Base-by-base conservation (phyloP, 176 grass and related monocot genomes). In the Bromus sterilis region DNA sequence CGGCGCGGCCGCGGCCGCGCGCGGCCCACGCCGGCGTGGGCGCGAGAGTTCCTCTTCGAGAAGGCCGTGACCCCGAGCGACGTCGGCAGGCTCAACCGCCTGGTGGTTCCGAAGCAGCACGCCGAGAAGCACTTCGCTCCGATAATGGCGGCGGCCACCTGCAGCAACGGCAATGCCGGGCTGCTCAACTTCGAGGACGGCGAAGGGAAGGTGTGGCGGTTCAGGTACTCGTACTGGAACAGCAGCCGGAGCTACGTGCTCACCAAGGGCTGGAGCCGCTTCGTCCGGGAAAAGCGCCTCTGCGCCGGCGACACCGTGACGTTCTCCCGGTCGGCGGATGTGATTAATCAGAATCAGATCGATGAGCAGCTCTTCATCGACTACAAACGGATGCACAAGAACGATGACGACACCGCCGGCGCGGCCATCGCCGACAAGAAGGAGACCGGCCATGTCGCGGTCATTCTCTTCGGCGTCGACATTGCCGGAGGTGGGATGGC, bases 201-300 rank as follows among this genome's bases (percentile, higher is more conserved):
- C 11, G 62, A 77, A 8, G 91, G 91, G 4, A 97, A 93, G 56
- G 88, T 97, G 53, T 94, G 91, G 91, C 9, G 82, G 5, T 94
- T 94, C 80, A 20, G 88, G 41, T 94, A 94, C 89, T 94, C 89
- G 6, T 97, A 97, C 78, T 97, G 94, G 94, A 91, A 87, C 64
- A 97, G 91, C 77, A 97, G 91, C 86, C 94, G 94, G 87, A 97
- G 94, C 80, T 97, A 97, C 77, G 91, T 97, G 62, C 85, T 97
- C 24, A 97, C 94, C 35, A 97, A 92, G 63, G 94, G 94, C 1
- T 97, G 94, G 94, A 94, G 89, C 89, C 85, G 87, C 16, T 97
- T 93, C 70, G 94, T 97, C 78, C 49, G 88, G 83, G 94, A 97
- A 78, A 97, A 97, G 86, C 72, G 82, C 0, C 87, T 96, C 61